Evolutionary conservation across 2,329 filamentous ascomycete genomes (phyloP).

Genomic region (Fusarium poae): DNA sequence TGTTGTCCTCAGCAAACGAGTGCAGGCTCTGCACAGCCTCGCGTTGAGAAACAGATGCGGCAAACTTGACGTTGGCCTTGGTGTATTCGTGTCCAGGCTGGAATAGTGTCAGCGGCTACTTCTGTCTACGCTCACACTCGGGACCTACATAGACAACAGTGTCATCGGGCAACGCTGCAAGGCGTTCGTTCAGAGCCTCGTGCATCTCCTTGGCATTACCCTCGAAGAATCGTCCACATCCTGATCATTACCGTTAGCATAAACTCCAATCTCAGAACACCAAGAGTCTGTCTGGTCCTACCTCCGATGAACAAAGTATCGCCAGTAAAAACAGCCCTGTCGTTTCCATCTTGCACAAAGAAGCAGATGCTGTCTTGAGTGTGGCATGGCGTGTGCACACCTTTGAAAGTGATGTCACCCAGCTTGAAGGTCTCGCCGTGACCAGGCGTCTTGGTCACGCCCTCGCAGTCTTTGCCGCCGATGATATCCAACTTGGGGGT

Average conservation of each 20-base stretch:
- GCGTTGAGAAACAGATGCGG: conserved; percentile 78
- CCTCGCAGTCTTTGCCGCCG: conserved; percentile 87
- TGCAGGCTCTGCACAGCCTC: conserved; percentile 82
- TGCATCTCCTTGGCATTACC: conserved; percentile 92
- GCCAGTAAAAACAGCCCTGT: conserved; percentile 89
- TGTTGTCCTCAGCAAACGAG: conserved; percentile 80
- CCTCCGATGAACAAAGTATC: conserved; percentile 96
- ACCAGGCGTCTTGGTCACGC: conserved; percentile 80
- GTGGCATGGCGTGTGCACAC: conserved; percentile 96
- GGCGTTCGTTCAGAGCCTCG: conserved; percentile 86
- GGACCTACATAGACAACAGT: conserved; percentile 86
- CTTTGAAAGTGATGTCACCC: conserved; percentile 84
- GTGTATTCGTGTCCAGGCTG: conserved; percentile 98
- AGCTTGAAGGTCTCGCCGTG: conserved; percentile 85
- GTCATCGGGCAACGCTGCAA: conserved; percentile 85
- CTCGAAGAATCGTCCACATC: conserved; percentile 97
- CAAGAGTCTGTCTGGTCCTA: conserved; percentile 52
- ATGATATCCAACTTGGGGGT: conserved; percentile 79
- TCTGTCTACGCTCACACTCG: not conserved
- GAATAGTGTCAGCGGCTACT: conserved; percentile 17
- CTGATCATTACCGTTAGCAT: conserved; percentile 57
- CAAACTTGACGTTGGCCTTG: conserved; percentile 95
- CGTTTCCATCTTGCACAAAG: conserved; percentile 83
- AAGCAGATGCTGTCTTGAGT: conserved; percentile 99
- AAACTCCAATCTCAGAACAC: not conserved